These are phyloP conservation scores for Hirschfeldia incana DNA, from an alignment of 345 rosid species.

Conservation along the genomic window DNA sequence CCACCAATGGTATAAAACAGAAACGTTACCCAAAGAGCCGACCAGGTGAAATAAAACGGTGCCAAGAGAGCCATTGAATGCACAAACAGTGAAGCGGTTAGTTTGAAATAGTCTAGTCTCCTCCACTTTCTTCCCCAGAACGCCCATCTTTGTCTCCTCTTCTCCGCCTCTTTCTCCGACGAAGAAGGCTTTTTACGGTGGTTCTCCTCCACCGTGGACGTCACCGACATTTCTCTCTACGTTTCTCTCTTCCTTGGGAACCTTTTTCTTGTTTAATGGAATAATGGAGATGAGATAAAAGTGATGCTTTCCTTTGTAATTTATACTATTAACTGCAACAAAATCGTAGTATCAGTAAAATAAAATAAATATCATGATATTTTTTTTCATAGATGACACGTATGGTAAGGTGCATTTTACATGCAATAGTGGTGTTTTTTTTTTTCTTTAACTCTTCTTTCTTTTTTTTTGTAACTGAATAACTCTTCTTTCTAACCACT, in stretches of 20 bases:
- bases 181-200: constrained; percentile 26
- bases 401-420: constrained; percentile 23
- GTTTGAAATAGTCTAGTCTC: constrained; percentile 51
- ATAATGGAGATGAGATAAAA: constrained; percentile 23
- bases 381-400: constrained; percentile 24
- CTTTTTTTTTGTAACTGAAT: neutral
- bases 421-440: constrained; percentile 19
- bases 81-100: constrained; percentile 49
- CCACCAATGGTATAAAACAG: constrained; percentile 64
- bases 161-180: constrained; percentile 31
- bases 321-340: constrained; percentile 29
- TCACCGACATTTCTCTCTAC: constrained; percentile 32
- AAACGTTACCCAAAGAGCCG: constrained; percentile 62
- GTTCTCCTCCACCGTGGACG: constrained; percentile 39
- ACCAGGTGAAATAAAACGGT: constrained; percentile 76
- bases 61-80: constrained; percentile 72
- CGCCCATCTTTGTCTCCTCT: constrained; percentile 46
- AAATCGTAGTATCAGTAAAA: constrained; percentile 11
- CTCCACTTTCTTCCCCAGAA: constrained; percentile 66
- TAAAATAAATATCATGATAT: constrained; percentile 36
- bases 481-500: neutral
- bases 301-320: constrained; percentile 10
- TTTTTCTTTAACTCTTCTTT: neutral
- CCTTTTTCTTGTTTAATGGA: neutral
- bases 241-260: neutral